A percentile compares a stretch with the other conserved stretches of the same genome.
phyloP scores from a whole-genome alignment of 2,329 filamentous ascomycete genomes.

The Aspergillus chevalieri region DNA sequence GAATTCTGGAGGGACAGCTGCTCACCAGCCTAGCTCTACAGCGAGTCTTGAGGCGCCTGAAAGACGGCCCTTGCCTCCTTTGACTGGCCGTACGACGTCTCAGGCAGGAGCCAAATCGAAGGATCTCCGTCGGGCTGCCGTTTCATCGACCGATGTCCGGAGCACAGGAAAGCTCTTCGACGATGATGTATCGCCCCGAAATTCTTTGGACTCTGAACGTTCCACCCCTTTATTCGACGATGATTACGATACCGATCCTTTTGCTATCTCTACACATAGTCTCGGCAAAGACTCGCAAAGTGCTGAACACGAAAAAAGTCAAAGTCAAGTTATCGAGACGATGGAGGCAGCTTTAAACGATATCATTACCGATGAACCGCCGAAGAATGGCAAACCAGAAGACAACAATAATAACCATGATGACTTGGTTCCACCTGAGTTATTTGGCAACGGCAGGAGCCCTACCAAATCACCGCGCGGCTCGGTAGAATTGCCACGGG shows the following conservation, averaged over 20 bases:
- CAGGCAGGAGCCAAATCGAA: conserved; percentile 39
- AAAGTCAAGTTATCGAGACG: conserved; percentile 78
- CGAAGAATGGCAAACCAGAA: conserved; percentile 29
- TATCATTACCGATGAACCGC: conserved; percentile 76
- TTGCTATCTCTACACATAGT: conserved; percentile 72
- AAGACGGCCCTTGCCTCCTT: conserved; percentile 36
- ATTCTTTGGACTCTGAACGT: conserved; percentile 64
- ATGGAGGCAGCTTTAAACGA: conserved; percentile 89
- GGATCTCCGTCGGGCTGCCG: conserved; percentile 55
- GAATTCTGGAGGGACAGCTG: conserved; percentile 14
- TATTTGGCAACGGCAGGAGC: conserved; percentile 46
- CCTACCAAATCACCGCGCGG: conserved; percentile 52
- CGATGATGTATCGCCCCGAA: conserved; percentile 46
- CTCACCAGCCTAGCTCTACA: conserved; percentile 13
- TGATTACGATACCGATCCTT: conserved; percentile 63
- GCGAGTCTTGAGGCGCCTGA: conserved; percentile 25
- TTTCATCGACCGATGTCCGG: conserved; percentile 57
- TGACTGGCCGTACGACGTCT: conserved; percentile 44
- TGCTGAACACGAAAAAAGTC: conserved; percentile 48
- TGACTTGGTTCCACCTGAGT: conserved; percentile 34
- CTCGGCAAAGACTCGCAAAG: conserved; percentile 65
- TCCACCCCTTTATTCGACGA: conserved; percentile 69
- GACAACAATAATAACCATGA: conserved; percentile 4
- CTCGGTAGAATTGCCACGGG: conserved; percentile 53
- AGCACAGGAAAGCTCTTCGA: conserved; percentile 42